Evolutionary conservation across 495 filamentous ascomycete species (phyloP).

Genomic region (Penicillium dipodomyicola): DNA sequence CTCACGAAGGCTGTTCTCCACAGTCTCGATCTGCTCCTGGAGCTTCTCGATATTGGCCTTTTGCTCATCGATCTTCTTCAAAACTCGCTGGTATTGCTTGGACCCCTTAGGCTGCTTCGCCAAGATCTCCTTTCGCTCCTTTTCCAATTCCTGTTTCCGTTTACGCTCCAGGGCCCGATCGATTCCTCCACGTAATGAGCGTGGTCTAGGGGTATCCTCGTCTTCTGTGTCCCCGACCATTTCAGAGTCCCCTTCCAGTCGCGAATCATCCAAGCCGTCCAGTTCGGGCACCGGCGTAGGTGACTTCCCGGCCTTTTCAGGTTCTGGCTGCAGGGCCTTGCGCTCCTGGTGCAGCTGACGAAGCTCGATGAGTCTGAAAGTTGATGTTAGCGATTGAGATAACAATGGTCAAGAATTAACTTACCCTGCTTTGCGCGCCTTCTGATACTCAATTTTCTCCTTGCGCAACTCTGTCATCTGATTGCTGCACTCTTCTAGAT

Average conservation of each 20-base stretch:
- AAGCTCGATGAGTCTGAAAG: slow-evolving; percentile 73
- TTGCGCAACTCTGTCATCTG: slow-evolving; percentile 92
- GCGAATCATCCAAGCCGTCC: slow-evolving; percentile 57
- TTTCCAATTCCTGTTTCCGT: slow-evolving; percentile 78
- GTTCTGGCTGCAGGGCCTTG: slow-evolving; percentile 77
- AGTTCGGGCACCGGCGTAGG: slow-evolving; percentile 60
- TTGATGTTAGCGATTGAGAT: slow-evolving; percentile 19
- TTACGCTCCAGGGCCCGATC: slow-evolving; percentile 77
- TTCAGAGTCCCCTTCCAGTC: slow-evolving; percentile 58
- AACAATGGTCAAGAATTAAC: slow-evolving; percentile 33
- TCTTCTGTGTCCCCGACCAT: slow-evolving; percentile 58
- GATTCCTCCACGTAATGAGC: slow-evolving; percentile 72
- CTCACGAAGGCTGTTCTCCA: slow-evolving; percentile 91
- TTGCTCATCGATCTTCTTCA: slow-evolving; percentile 84
- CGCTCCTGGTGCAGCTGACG: slow-evolving; percentile 80
- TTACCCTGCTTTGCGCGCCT: slow-evolving; percentile 77
- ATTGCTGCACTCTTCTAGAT: slow-evolving; percentile 85
- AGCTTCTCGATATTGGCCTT: slow-evolving; percentile 73
- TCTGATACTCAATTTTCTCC: slow-evolving; percentile 90
- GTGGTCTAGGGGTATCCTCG: slow-evolving; percentile 58
- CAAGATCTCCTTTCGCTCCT: slow-evolving; percentile 72
- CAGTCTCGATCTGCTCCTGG: slow-evolving; percentile 76
- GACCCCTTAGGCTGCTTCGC: slow-evolving; percentile 79
- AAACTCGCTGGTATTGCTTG: slow-evolving; percentile 84
- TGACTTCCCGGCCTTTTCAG: slow-evolving; percentile 46